These are phyloP conservation scores for Coemansia umbellata DNA, from an alignment of 192 early-diverging fungal species.

Conservation along the genomic window DNA sequence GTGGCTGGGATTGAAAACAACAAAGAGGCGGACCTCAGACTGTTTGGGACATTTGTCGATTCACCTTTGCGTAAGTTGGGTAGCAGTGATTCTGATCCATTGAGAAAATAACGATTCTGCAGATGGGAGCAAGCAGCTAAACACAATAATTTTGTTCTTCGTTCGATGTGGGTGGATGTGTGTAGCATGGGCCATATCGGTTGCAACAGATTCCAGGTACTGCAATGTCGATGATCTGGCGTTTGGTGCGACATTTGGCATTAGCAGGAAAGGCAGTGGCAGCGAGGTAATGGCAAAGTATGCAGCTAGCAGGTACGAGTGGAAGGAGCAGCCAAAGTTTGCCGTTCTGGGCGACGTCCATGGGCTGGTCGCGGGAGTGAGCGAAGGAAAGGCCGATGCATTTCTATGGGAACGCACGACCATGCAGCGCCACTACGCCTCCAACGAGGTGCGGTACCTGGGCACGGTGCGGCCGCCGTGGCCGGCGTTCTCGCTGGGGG, in stretches of 20 bases:
- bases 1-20: conserved; percentile 56
- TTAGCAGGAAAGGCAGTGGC: conserved; percentile 74
- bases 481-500: conserved; percentile 80
- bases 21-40: conserved; percentile 50
- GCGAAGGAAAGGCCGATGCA: conserved; percentile 60
- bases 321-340: conserved; percentile 56
- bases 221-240: conserved; percentile 40
- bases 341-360: conserved; percentile 70
- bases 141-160: too few relatives aligned
- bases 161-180: too few relatives aligned
- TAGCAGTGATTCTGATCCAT: too few relatives aligned
- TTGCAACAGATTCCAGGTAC: conserved; percentile 48
- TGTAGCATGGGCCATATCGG: conserved; percentile 67
- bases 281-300: conserved; percentile 73
- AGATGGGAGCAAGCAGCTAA: too few relatives aligned
- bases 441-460: conserved; percentile 63
- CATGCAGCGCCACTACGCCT: conserved; percentile 81
- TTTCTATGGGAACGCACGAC: conserved; percentile 92
- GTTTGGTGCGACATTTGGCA: conserved; percentile 47
- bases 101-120: too few relatives aligned
- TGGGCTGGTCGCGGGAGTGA: conserved; percentile 66
- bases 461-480: conserved; percentile 82
- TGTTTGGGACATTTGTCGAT: conserved; percentile 77
- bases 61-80: conserved; percentile 61
- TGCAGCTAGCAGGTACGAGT: conserved; percentile 60